Conservation (phyloP, 768 basidiomycete species). For the Lentinus brumalis region DNA sequence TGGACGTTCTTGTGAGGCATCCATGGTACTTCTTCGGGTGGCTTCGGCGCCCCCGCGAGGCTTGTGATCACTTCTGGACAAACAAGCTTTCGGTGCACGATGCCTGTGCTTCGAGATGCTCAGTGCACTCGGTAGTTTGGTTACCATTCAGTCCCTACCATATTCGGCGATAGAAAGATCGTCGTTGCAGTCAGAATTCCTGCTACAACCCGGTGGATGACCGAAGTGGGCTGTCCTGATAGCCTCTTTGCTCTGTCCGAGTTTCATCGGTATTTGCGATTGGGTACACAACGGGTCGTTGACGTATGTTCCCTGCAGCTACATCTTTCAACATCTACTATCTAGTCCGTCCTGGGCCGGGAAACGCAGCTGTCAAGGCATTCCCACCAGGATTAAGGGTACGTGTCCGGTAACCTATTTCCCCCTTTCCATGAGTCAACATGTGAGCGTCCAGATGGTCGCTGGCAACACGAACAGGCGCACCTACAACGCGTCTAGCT, state of each 20-base stretch:
- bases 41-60: no score
- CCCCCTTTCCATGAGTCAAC: constrained; percentile 1
- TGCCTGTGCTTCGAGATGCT: constrained; percentile 1
- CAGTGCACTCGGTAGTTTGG: not conserved
- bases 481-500: constrained; percentile 33
- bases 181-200: no score
- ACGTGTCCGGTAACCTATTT: not conserved
- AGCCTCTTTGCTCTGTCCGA: constrained; percentile 19
- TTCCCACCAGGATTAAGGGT: constrained; percentile 28
- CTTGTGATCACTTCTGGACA: no score
- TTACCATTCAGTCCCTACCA: no score
- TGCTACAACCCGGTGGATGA: no score
- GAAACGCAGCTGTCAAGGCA: constrained; percentile 21
- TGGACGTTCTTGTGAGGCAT: no score
- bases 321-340: constrained; percentile 28
- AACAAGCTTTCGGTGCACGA: no score
- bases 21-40: no score
- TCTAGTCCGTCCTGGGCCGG: constrained; percentile 21
- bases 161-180: no score
- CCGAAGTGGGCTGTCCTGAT: not conserved
- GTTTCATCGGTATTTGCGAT: not conserved
- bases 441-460: constrained; percentile 26
- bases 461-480: constrained; percentile 33
- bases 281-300: not conserved
- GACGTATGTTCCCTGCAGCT: constrained; percentile 4